phyloP scores from a whole-genome alignment of 768 basidiomycete species.

The Phlegmacium glaucopus region DNA sequence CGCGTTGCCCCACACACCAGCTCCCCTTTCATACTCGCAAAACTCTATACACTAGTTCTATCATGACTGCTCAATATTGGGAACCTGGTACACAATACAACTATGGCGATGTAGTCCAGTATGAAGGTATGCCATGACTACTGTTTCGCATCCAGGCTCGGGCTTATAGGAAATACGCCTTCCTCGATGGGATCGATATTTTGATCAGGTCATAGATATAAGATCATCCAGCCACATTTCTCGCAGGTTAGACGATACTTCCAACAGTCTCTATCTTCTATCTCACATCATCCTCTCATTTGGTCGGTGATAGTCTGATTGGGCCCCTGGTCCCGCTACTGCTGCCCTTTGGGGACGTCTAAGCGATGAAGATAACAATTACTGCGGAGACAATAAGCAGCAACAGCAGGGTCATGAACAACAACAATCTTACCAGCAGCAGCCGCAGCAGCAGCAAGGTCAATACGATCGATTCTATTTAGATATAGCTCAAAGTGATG shows the following conservation, averaged over 20 bases:
- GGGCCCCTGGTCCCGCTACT: slow-evolving; percentile 52
- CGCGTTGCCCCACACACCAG: too few relatives aligned
- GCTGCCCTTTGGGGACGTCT: slow-evolving; percentile 69
- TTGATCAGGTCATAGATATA: slow-evolving; percentile 50
- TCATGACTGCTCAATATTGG: slow-evolving; percentile 47
- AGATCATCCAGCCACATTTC: slow-evolving; percentile 67
- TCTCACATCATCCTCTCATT: neutral
- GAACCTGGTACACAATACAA: slow-evolving; percentile 62
- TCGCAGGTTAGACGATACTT: slow-evolving; percentile 50
- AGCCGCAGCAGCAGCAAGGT: slow-evolving; percentile 15
- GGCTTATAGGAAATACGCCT: neutral
- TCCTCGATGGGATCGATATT: neutral
- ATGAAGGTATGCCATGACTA: slow-evolving; percentile 38
- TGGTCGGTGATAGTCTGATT: slow-evolving; percentile 46
- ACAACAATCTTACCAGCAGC: slow-evolving; percentile 24
- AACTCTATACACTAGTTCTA: slow-evolving; percentile 1
- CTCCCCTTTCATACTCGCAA: neutral
- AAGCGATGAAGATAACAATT: slow-evolving; percentile 22
- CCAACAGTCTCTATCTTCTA: neutral
- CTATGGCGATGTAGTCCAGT: slow-evolving; percentile 50
- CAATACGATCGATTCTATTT: slow-evolving; percentile 14
- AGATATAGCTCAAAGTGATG: slow-evolving; percentile 4
- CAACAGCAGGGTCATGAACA: slow-evolving; percentile 25
- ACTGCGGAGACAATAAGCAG: slow-evolving; percentile 12
- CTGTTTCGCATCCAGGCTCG: neutral